Evolutionary conservation across 345 rosid species (phyloP).

Genomic region (Eucalyptus cloeziana): DNA sequence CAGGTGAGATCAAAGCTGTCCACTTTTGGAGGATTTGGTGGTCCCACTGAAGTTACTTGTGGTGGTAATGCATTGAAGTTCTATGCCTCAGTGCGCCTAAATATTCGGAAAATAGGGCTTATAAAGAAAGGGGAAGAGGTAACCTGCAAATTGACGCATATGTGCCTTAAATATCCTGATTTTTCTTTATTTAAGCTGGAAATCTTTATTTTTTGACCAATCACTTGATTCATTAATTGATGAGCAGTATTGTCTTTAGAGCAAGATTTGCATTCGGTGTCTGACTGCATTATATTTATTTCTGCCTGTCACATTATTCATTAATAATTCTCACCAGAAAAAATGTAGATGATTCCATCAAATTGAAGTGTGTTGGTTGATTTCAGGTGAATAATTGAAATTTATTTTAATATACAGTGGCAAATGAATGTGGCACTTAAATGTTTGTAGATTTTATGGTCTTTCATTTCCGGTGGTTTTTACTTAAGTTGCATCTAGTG

Average conservation of each 20-base stretch:
- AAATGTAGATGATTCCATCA: not conserved
- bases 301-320: not conserved
- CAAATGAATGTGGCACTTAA: not conserved
- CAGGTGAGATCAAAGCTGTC: constrained; percentile 88
- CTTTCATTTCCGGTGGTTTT: not conserved
- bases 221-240: not conserved
- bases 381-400: not conserved
- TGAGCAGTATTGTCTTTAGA: not conserved
- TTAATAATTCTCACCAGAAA: not conserved
- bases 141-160: not conserved
- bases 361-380: not conserved
- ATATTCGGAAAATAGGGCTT: constrained; percentile 53
- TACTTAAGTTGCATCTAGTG: not conserved
- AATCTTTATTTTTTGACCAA: not conserved
- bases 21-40: constrained; percentile 91
- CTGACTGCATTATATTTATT: not conserved
- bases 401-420: not conserved
- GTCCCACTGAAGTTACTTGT: constrained; percentile 92
- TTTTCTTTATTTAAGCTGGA: not conserved
- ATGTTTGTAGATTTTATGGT: not conserved
- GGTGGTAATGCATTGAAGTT: constrained; percentile 99
- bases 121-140: constrained; percentile 96
- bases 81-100: constrained; percentile 90
- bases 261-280: not conserved
- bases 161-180: not conserved